phyloP scores from a whole-genome alignment of 345 rosid species.

The Reutealis trisperma region DNA sequence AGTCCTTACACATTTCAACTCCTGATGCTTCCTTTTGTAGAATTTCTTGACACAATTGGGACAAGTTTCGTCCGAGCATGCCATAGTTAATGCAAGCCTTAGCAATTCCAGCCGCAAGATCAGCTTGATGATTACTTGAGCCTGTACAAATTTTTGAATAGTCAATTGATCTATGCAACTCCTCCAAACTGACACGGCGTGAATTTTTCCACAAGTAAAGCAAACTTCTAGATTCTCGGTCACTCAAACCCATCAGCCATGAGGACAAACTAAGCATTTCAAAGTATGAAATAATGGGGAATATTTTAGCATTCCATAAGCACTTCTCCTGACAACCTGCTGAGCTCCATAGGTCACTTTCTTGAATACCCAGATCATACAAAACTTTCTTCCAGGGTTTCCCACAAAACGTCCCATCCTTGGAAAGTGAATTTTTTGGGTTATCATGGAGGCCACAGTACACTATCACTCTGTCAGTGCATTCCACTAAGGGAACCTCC shows the following conservation, averaged over 20 bases:
- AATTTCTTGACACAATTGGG: slow-evolving; percentile 84
- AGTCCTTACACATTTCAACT: slow-evolving; percentile 61
- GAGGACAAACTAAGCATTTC: slow-evolving; percentile 79
- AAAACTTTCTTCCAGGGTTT: slow-evolving; percentile 81
- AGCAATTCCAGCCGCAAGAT: slow-evolving; percentile 94
- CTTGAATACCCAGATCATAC: slow-evolving; percentile 69
- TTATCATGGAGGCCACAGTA: slow-evolving; percentile 96
- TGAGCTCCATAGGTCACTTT: slow-evolving; percentile 74
- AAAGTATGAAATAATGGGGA: slow-evolving; percentile 65
- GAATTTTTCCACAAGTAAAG: slow-evolving; percentile 74
- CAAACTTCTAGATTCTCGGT: slow-evolving; percentile 39
- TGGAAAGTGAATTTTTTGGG: slow-evolving; percentile 63
- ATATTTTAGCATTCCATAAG: slow-evolving; percentile 93
- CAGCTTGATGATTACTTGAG: slow-evolving; percentile 87
- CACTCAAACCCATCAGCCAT: slow-evolving; percentile 90
- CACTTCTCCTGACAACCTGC: slow-evolving; percentile 58
- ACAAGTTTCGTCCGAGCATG: slow-evolving; percentile 80
- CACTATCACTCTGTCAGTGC: slow-evolving; percentile 65
- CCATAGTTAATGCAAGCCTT: slow-evolving; percentile 88
- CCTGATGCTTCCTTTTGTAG: slow-evolving; percentile 67
- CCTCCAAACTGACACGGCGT: slow-evolving; percentile 88
- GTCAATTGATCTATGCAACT: slow-evolving; percentile 87
- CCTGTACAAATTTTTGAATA: slow-evolving; percentile 80
- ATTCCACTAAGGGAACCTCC: slow-evolving; percentile 91
- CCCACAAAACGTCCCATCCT: slow-evolving; percentile 88